Conservation (phyloP, 495 filamentous ascomycete species). For the Penicillium alfredii region DNA sequence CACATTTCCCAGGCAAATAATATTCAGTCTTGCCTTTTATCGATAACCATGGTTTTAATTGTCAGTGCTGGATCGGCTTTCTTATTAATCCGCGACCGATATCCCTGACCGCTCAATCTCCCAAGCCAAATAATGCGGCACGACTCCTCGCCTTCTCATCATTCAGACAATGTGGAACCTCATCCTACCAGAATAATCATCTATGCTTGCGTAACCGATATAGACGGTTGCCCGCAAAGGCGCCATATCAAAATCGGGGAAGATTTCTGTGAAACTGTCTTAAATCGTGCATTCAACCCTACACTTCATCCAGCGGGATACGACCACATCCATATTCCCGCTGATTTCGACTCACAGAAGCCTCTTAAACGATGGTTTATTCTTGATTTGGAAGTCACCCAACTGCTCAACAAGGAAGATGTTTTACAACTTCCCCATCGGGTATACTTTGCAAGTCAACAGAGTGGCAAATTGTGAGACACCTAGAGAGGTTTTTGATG, state of each 20-base stretch:
- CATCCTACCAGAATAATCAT: constrained; percentile 7
- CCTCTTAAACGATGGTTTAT: constrained; percentile 22
- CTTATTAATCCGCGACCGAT: no score
- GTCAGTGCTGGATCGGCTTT: no score
- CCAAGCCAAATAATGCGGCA: no score
- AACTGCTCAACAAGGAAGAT: constrained; percentile 9
- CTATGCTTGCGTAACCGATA: constrained; percentile 20
- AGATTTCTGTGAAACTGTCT: constrained; percentile 10
- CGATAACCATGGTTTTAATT: no score
- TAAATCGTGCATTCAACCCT: constrained; percentile 12
- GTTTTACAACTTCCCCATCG: constrained; percentile 16
- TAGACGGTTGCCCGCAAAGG: constrained; percentile 14
- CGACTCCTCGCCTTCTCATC: no score
- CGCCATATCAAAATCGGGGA: constrained; percentile 17
- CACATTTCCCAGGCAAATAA: no score
- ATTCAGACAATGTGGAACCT: no score
- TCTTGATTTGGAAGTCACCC: constrained; percentile 17
- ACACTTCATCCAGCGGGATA: constrained; percentile 12
- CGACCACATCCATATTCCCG: constrained; percentile 23
- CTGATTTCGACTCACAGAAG: constrained; percentile 16
- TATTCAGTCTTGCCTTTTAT: no score
- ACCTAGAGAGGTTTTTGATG: neutral
- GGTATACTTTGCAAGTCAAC: constrained; percentile 20
- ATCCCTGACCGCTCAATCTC: no score
- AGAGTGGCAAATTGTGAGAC: constrained; percentile 18